Evolutionary conservation across 1,139 yeast species (phyloP).

Genomic region (Debaryomyces coudertii): DNA sequence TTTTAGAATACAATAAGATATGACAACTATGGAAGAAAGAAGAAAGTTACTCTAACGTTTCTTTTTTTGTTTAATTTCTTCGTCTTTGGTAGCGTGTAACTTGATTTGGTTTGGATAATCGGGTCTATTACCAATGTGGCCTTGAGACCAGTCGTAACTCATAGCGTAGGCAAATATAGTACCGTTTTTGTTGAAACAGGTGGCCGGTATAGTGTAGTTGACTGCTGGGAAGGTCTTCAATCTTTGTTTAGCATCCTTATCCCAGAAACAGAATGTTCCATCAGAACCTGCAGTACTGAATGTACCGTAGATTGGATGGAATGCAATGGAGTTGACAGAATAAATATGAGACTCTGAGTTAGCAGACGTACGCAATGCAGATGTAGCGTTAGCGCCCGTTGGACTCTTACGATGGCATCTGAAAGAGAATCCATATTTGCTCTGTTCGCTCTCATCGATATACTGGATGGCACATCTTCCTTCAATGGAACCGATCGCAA

Average conservation of each 20-base stretch:
- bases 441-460: slow-evolving; percentile 80
- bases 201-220: slow-evolving; percentile 73
- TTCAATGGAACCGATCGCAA: slow-evolving; percentile 90
- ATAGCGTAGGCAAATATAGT: slow-evolving; percentile 87
- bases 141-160: slow-evolving; percentile 95
- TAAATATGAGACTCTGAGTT: slow-evolving; percentile 59
- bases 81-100: slow-evolving; percentile 83
- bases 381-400: slow-evolving; percentile 32
- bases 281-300: slow-evolving; percentile 95
- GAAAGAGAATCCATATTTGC: slow-evolving; percentile 78
- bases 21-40: not conserved
- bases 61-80: slow-evolving; percentile 82
- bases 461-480: slow-evolving; percentile 98
- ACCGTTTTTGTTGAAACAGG: slow-evolving; percentile 84
- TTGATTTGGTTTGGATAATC: slow-evolving; percentile 77
- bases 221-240: slow-evolving; percentile 78
- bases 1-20: slow-evolving; percentile 6
- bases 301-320: slow-evolving; percentile 91
- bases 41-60: slow-evolving; percentile 27
- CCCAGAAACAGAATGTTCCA: slow-evolving; percentile 96
- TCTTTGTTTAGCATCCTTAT: slow-evolving; percentile 88
- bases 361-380: slow-evolving; percentile 34
- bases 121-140: slow-evolving; percentile 74
- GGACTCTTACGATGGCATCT: slow-evolving; percentile 82
- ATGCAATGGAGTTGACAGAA: slow-evolving; percentile 76